Conservation (phyloP, 2,329 filamentous ascomycete genomes). For the Pseudogymnoascus sp. region DNA sequence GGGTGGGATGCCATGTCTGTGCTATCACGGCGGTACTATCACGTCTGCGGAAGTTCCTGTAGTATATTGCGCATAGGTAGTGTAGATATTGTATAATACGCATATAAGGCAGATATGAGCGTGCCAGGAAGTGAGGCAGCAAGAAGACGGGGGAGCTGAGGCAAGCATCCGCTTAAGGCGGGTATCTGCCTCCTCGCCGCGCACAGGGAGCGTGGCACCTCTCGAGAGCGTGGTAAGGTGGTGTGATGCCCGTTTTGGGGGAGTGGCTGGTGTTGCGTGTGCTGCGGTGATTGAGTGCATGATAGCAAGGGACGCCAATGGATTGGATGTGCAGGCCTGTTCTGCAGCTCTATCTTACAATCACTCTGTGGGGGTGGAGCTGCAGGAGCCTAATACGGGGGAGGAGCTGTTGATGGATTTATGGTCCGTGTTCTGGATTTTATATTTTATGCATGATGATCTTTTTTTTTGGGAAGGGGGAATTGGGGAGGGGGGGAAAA, state of each 20-base stretch:
- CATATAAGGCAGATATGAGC: no score
- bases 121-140: not conserved
- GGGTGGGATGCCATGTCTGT: not conserved
- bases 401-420: not conserved
- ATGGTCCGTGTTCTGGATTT: not conserved
- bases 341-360: not conserved
- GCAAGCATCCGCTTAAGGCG: not conserved
- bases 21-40: not conserved
- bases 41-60: not conserved
- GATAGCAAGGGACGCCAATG: not conserved
- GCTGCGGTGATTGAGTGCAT: not conserved
- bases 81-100: not conserved
- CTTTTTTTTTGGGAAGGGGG: not conserved
- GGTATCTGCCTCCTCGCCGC: not conserved
- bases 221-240: not conserved
- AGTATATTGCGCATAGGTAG: not conserved
- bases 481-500: not conserved
- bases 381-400: not conserved
- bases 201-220: slow-evolving; percentile 7
- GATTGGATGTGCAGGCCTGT: not conserved
- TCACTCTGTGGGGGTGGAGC: not conserved
- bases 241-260: not conserved
- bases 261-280: not conserved
- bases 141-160: not conserved
- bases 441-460: not conserved